Evolutionary conservation across 768 basidiomycete species (phyloP), one percentile per base, ranked within the genome.

Genomic region (Tylopilus intermedius): DNA sequence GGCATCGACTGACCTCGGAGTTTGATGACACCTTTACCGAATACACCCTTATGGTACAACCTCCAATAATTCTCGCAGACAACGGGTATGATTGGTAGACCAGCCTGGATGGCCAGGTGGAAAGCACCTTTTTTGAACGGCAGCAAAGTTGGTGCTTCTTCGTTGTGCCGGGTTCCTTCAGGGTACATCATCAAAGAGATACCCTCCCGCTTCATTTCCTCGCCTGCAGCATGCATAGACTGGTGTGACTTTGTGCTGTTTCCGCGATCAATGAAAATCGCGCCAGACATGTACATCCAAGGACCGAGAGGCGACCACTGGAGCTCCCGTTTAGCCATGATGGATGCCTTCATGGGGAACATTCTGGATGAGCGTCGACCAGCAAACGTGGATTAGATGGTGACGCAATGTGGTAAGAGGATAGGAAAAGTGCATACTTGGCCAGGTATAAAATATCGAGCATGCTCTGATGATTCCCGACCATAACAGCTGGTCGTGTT

Each of bases 101-200:
- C 83, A 11, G 91, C 84, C 70, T 94, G 86, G 24, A 98, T 79
- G 27, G 96, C 96, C 46, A 97, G 79, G 67, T 98, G 94, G 77
- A 98, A 98, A 3, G 93, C 94, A 38, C 96, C 96, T 70, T 97
- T 99, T 78, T 99, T 99, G 76, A 99, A 86, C 3, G 91, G 87
- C 5, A 89, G 76, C 66, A 99, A 71, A 30, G 80, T 78, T 8
- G 87, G 79, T 30, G 76, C 71, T 56, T 84, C 75, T 21, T 78
- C 77, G 52, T 79, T 79, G 41, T 90, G 83, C 33, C 95, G 83
- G 10, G 96, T 99, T 29, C 96, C 96, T 73, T 98, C 96, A 1
- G 95, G 92, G 72, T 92, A 98, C 71, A 99, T 84, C 88, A 91
- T 95, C 44, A 98, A 71, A 14, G 91, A 92, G 15, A 88, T 77